Percentiles rank a stretch among this genome's conserved stretches.
These are phyloP conservation scores for Argentina anserina DNA, from an alignment of 306 rosid species.

Conservation along the genomic window DNA sequence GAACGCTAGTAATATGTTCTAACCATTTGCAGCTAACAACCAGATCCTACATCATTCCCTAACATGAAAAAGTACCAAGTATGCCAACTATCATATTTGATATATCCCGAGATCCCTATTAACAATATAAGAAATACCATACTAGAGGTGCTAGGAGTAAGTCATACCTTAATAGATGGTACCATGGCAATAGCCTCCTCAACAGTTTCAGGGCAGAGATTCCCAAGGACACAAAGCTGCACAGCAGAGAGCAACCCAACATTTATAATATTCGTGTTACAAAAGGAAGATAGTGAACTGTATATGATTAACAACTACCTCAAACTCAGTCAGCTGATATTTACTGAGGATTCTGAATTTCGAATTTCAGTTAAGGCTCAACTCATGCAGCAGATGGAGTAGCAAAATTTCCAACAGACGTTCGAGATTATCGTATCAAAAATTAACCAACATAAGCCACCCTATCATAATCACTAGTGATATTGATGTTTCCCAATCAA, in stretches of 20 bases:
- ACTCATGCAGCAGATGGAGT: constrained; percentile 14
- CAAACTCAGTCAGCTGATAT: constrained; percentile 85
- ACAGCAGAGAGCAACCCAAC: constrained; percentile 19
- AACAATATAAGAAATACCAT: background rate
- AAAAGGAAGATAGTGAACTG: background rate
- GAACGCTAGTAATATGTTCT: background rate
- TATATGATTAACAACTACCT: constrained; percentile 44
- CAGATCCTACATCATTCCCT: background rate
- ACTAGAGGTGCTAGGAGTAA: too few species aligned
- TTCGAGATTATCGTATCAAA: background rate
- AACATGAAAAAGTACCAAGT: background rate
- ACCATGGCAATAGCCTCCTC: constrained; percentile 99
- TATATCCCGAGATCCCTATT: background rate
- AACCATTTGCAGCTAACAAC: background rate
- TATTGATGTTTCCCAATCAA: background rate
- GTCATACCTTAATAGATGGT: constrained; percentile 79
- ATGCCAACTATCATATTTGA: background rate
- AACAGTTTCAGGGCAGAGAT: constrained; percentile 98
- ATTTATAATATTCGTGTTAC: background rate
- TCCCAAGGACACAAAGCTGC: constrained; percentile 97
- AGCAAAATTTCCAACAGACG: background rate
- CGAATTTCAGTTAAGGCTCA: constrained; percentile 49
- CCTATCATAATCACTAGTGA: background rate
- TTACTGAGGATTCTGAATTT: constrained; percentile 74
- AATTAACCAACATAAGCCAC: constrained; percentile 11